Conservation (phyloP, 331 rosid genomes). For the Telfairia occidentalis region DNA sequence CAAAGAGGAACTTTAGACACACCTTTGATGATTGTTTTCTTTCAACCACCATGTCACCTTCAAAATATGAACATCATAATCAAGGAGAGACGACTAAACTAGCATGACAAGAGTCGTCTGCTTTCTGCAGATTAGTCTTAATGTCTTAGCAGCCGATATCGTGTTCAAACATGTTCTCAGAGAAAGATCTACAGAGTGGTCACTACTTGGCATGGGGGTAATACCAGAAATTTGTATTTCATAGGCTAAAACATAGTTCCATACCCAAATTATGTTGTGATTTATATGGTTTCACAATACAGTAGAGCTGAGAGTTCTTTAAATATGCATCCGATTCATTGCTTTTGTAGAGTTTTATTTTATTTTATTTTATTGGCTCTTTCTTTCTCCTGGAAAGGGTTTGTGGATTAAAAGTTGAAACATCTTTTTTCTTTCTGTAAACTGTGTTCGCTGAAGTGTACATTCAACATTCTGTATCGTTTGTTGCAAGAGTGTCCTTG, state of each 20-base stretch:
- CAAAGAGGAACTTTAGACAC: slow-evolving; percentile 31
- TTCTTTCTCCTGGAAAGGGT: neutral
- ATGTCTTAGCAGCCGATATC: neutral
- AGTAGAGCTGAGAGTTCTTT: neutral
- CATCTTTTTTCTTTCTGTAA: neutral
- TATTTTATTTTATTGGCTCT: neutral
- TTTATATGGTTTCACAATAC: neutral
- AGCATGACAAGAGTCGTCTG: neutral
- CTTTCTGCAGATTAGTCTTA: neutral
- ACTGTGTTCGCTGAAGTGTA: slow-evolving; percentile 4
- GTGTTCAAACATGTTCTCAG: neutral
- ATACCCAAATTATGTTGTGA: neutral
- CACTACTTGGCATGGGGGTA: neutral
- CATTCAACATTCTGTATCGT: neutral
- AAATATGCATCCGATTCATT: neutral
- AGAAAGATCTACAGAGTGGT: neutral
- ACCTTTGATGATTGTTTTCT: neutral
- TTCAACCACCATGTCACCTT: neutral
- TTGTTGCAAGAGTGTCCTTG: neutral
- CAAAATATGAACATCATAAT: neutral
- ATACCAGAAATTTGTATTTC: neutral
- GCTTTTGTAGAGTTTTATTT: slow-evolving; percentile 1
- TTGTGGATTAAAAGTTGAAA: neutral
- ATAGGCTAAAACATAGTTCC: neutral
- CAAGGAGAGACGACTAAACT: neutral